phyloP scores from a whole-genome alignment of 2,329 filamentous ascomycete species.

The Alternaria ethzedia region DNA sequence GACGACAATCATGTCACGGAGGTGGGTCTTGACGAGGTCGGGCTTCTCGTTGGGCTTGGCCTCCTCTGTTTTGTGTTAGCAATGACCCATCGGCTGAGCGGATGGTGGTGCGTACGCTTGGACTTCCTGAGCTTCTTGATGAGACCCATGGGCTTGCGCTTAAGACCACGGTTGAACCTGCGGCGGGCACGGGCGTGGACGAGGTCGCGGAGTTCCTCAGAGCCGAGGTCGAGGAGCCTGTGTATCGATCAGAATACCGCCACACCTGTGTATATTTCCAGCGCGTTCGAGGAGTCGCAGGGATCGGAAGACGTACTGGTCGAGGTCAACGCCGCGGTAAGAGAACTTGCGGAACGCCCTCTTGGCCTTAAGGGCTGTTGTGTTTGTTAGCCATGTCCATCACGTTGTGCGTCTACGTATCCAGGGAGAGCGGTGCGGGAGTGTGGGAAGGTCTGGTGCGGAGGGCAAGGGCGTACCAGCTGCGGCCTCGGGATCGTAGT shows the following conservation, averaged over 20 bases:
- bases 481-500: conserved; percentile 72
- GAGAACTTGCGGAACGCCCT: conserved; percentile 99
- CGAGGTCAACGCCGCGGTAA: conserved; percentile 99
- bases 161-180: conserved; percentile 99
- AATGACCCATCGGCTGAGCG: background rate
- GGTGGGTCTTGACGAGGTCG: conserved; percentile 98
- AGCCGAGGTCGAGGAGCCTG: conserved; percentile 98
- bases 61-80: conserved; percentile 28
- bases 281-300: background rate
- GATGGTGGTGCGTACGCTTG: conserved; percentile 27
- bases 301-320: conserved; percentile 75
- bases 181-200: conserved; percentile 98
- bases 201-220: conserved; percentile 98
- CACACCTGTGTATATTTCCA: background rate
- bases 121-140: conserved; percentile 99
- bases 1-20: conserved; percentile 99
- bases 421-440: conserved; percentile 8
- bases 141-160: conserved; percentile 99
- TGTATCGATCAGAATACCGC: conserved; percentile 30
- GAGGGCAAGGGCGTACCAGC: conserved; percentile 64
- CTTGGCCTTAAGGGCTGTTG: conserved; percentile 94
- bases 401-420: conserved; percentile 8
- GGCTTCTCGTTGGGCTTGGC: conserved; percentile 94
- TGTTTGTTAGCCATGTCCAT: conserved; percentile 34
- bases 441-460: conserved; percentile 16